Evolutionary conservation across 1,139 yeast genomes (phyloP), one percentile per base, ranked within the genome.

Genomic region (Pneumocystis oryctolagi): DNA sequence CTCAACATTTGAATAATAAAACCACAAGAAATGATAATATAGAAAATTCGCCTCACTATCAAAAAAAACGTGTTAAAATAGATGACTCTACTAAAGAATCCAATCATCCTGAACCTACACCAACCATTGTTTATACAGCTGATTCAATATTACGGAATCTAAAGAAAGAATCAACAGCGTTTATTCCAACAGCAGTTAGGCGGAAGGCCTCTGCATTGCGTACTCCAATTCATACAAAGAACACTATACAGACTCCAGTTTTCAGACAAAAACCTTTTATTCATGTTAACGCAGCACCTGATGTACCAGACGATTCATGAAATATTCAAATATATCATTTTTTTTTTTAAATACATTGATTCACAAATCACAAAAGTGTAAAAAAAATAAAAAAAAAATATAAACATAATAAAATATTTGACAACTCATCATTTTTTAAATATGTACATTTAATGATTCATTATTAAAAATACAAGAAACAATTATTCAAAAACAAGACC

Each of bases 271-370:
- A 28, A 20, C 30, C 28, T 12, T 12, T 12, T 57, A 28, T 9
- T 35, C n/a, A 39, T 35, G 30, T 57, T n/a, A 57, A 57, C 25
- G 37, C 59, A n/a, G 59, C 59, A 28, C 59, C 59, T 20, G 37
- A 57, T 30, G 12, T 56, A 9, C 31, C 8, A 47, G 55, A 47
- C 20, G 53, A 47, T 25, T n/a, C 4, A 47, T 47, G 25, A 25
- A 47, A 8, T 2, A 47, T 34, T 9, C n/a, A n/a, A n/a, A n/a
- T n/a, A n/a, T n/a, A n/a, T n/a, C n/a, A n/a, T n/a, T n/a, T n/a
- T n/a, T n/a, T n/a, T n/a, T n/a, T n/a, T n/a, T n/a, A n/a, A n/a
- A n/a, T n/a, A n/a, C n/a, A n/a, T n/a, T n/a, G n/a, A n/a, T n/a
- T n/a, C n/a, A n/a, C n/a, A n/a, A n/a, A n/a, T n/a, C n/a, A n/a